Conservation (phyloP, 129 eudicot species). For the Ambrosia artemisiifolia region DNA sequence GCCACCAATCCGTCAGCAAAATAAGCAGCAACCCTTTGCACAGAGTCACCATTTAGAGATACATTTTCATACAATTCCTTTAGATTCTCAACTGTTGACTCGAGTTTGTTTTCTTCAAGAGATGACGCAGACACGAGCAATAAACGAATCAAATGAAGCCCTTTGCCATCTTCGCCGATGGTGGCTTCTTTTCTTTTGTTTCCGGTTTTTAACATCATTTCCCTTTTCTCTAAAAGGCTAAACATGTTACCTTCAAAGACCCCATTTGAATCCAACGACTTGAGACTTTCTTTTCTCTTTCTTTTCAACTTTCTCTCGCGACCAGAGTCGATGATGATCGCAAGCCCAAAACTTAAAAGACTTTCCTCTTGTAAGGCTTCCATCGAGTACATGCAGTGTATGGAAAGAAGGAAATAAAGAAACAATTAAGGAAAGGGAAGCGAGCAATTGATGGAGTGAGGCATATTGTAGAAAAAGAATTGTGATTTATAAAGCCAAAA, state of each 20-base stretch:
- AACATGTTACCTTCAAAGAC: constrained; percentile 63
- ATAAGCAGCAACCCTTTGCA: constrained; percentile 83
- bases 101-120: constrained; percentile 39
- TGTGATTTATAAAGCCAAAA: constrained; percentile 13
- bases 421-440: neutral
- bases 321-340: constrained; percentile 42
- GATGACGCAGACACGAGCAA: constrained; percentile 66
- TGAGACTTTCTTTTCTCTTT: constrained; percentile 31
- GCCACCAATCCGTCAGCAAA: constrained; percentile 77
- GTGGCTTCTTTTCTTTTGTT: constrained; percentile 20
- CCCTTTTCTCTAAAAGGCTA: constrained; percentile 57
- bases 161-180: constrained; percentile 55
- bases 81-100: constrained; percentile 47
- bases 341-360: constrained; percentile 51
- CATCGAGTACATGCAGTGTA: constrained; percentile 17
- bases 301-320: constrained; percentile 39
- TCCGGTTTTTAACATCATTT: constrained; percentile 52
- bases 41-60: constrained; percentile 58
- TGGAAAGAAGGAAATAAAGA: neutral
- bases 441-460: neutral
- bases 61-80: constrained; percentile 47
- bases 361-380: constrained; percentile 46
- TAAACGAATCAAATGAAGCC: constrained; percentile 64
- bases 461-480: too few relatives aligned
- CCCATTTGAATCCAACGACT: constrained; percentile 16